Evolutionary conservation across 2,329 filamentous ascomycete genomes (phyloP).

Genomic region (Penicillium olsonii): DNA sequence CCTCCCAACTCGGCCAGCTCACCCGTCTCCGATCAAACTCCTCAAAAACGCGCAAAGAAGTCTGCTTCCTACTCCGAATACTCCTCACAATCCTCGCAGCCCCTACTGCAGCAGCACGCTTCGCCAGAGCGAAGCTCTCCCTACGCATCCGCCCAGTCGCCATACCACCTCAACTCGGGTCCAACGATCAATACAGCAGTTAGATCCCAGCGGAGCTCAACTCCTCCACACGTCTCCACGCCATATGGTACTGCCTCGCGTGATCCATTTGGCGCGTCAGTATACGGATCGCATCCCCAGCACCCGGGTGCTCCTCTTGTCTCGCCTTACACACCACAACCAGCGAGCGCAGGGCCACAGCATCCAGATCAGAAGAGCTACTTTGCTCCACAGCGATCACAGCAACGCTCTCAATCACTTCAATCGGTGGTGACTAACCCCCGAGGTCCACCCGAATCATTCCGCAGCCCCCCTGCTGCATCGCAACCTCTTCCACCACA

Average conservation of each 20-base stretch:
- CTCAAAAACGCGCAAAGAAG: constrained; percentile 29
- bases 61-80: constrained; percentile 30
- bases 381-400: constrained; percentile 39
- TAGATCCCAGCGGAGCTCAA: constrained; percentile 35
- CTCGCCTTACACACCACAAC: constrained; percentile 43
- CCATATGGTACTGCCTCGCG: constrained; percentile 36
- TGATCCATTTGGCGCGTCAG: constrained; percentile 36
- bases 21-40: constrained; percentile 25
- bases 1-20: constrained; percentile 33
- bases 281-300: constrained; percentile 32
- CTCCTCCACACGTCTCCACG: constrained; percentile 31
- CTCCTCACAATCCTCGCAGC: constrained; percentile 38
- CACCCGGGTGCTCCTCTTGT: constrained; percentile 31
- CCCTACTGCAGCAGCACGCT: constrained; percentile 46
- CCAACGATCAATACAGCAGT: constrained; percentile 32
- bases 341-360: constrained; percentile 32
- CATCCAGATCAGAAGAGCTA: constrained; percentile 39
- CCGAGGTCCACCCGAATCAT: constrained; percentile 35
- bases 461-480: constrained; percentile 35
- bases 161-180: constrained; percentile 40
- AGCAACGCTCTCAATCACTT: constrained; percentile 41
- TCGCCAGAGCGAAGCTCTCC: constrained; percentile 46
- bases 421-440: constrained; percentile 41
- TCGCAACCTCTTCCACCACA: constrained; percentile 34
- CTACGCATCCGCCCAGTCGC: constrained; percentile 41